Base-by-base conservation (phyloP, 148 eudicot genomes). In the Chenopodium quinoa region DNA sequence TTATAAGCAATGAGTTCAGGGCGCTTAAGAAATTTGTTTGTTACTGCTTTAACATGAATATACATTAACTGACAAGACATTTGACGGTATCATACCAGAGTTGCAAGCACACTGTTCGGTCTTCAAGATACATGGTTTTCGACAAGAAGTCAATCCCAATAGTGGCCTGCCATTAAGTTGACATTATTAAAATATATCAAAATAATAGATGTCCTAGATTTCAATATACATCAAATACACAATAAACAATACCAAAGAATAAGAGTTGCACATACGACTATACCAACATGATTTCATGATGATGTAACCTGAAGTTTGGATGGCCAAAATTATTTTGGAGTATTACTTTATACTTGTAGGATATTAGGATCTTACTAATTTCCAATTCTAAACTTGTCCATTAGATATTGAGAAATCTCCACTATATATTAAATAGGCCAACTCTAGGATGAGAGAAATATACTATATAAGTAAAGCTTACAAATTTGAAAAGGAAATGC, bases 51-150 rank as follows among this genome's bases (percentile, higher is more conserved):
- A 23, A 23, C 25, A 23, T 23, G 25, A 23, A 23, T 23, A 23
- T 23, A 23, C 25, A 23, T 23, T 23, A 23, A 23, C 25, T 23
- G 25, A 23, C 25, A 23, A 23, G 25, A 23, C 25, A 23, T 23
- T 23, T 23, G 25, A 52, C 46, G n/a, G 32, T 2, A 46, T 78
- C 82, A 8, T 86, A 90, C 95, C 95, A 92, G 73, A 92, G 95
- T 79, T 92, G 95, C 91, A 92, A 82, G 10, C 95, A 92, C 40
- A 92, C 91, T 32, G 93, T 92, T 81, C 95, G 91, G 84, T 92
- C 95, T 86, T 92, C 95, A 80, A 92, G 90, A 85, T 92, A 92
- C 95, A 92, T 92, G 44, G 95, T 92, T 85, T 92, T 92, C 25
- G 95, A 92, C 83, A 92, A 75, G 78, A 92, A 92, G 79, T 92